Evolutionary conservation across 1,139 yeast species (phyloP).

Genomic region (Zygosaccharomyces pseudobailii): DNA sequence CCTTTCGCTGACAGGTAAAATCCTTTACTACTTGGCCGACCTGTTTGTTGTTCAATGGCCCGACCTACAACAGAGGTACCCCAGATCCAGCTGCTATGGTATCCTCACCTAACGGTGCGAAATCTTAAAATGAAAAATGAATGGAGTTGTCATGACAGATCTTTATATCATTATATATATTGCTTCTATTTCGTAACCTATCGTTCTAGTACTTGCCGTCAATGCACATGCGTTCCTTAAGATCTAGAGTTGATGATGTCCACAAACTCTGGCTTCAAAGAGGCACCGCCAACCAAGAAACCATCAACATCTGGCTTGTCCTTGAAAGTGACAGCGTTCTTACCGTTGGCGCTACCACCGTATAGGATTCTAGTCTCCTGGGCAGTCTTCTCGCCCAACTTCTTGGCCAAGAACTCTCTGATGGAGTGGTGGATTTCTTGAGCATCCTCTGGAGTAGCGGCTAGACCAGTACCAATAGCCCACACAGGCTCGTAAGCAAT

Average conservation of each 20-base stretch:
- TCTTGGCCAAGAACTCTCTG: constrained; percentile 73
- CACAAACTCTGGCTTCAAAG: constrained; percentile 95
- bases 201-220: constrained; percentile 36
- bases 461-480: constrained; percentile 99
- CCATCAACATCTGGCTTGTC: constrained; percentile 95
- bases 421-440: constrained; percentile 89
- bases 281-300: constrained; percentile 99
- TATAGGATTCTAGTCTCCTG: constrained; percentile 81
- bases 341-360: constrained; percentile 98
- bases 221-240: neutral
- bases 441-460: constrained; percentile 98
- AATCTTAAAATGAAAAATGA: neutral
- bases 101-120: constrained; percentile 44
- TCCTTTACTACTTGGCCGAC: constrained; percentile 66
- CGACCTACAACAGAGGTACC: constrained; percentile 48
- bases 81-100: constrained; percentile 72
- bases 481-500: constrained; percentile 99
- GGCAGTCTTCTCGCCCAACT: constrained; percentile 77
- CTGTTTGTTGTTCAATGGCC: constrained; percentile 90
- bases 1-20: constrained; percentile 71
- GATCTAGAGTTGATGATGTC: constrained; percentile 91
- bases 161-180: constrained; percentile 10
- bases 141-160: neutral
- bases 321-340: constrained; percentile 85
- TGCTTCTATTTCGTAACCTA: constrained; percentile 9